A percentile compares a stretch with the other conserved stretches of the same genome.
phyloP scores from a whole-genome alignment of 2,329 filamentous ascomycete species.

The Purpureocillium takamizusanense region DNA sequence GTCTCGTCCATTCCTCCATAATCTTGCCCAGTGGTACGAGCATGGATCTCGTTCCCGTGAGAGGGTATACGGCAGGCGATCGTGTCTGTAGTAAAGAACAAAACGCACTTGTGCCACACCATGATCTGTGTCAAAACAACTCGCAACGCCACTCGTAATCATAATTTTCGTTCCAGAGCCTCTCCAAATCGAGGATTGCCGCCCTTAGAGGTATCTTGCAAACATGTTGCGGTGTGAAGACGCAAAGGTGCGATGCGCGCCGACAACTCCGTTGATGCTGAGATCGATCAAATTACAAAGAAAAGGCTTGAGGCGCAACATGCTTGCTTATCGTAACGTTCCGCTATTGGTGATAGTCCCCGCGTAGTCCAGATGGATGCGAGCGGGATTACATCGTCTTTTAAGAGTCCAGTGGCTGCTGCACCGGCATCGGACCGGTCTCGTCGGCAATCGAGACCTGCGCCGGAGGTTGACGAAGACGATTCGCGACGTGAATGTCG shows the following conservation, averaged over 20 bases:
- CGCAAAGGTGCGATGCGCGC: too few relatives aligned
- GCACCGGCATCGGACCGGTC: slow-evolving; percentile 28
- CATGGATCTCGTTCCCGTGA: too few relatives aligned
- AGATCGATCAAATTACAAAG: background rate
- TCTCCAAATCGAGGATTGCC: slow-evolving; percentile 12
- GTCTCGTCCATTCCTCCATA: too few relatives aligned
- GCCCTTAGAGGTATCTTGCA: slow-evolving; percentile 20
- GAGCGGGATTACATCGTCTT: too few relatives aligned
- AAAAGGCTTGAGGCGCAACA: background rate
- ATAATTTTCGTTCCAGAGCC: slow-evolving; percentile 11
- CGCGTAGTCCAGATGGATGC: too few relatives aligned
- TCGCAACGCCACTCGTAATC: slow-evolving; percentile 18
- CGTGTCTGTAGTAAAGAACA: background rate
- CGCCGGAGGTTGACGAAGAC: slow-evolving; percentile 19
- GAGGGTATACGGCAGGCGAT: too few relatives aligned
- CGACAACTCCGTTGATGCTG: too few relatives aligned
- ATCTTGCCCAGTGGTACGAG: too few relatives aligned
- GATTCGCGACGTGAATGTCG: slow-evolving; percentile 35
- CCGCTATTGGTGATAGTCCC: too few relatives aligned
- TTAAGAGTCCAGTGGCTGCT: slow-evolving; percentile 9
- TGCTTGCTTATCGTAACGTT: slow-evolving; percentile 1
- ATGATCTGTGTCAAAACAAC: slow-evolving; percentile 5
- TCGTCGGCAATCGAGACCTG: slow-evolving; percentile 20
- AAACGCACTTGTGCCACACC: background rate
- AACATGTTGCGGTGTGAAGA: slow-evolving; percentile 7